A percentile compares a stretch with the other conserved stretches of the same genome.
Conservation (phyloP, 805 yeast genomes). For the Candida ponderosae region DNA sequence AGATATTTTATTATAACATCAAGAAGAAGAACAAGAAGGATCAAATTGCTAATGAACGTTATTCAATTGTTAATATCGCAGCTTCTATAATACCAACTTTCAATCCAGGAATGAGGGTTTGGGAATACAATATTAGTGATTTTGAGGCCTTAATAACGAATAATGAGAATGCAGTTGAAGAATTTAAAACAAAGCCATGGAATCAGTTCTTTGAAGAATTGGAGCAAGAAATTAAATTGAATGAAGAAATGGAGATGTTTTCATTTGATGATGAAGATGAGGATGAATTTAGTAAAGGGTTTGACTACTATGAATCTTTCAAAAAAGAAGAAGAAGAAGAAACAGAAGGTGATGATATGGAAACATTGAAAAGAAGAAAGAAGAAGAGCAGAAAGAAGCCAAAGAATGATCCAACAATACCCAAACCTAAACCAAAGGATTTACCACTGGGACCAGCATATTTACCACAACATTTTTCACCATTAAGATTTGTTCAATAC, state of each 20-base stretch:
- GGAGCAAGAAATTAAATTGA: slow-evolving; percentile 27
- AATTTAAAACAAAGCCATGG: slow-evolving; percentile 42
- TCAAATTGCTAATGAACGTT: slow-evolving; percentile 45
- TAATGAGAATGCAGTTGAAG: background rate
- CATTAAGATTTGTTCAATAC: slow-evolving; percentile 65
- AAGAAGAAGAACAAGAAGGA: slow-evolving; percentile 15
- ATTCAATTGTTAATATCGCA: slow-evolving; percentile 60
- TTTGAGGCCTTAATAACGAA: slow-evolving; percentile 18
- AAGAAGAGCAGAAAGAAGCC: slow-evolving; percentile 19
- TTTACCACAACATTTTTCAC: slow-evolving; percentile 62
- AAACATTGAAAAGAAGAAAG: slow-evolving; percentile 10
- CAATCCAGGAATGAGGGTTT: slow-evolving; percentile 74
- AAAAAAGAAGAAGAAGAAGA: slow-evolving; percentile 2
- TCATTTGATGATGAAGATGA: slow-evolving; percentile 6
- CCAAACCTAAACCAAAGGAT: slow-evolving; percentile 51
- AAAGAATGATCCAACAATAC: slow-evolving; percentile 46
- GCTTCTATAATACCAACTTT: slow-evolving; percentile 80
- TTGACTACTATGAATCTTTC: background rate
- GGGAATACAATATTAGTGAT: slow-evolving; percentile 76
- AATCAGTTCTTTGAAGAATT: slow-evolving; percentile 43
- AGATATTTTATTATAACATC: slow-evolving; percentile 36
- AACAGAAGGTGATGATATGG: slow-evolving; percentile 9
- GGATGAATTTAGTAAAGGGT: slow-evolving; percentile 5
- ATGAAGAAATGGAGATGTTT: slow-evolving; percentile 19
- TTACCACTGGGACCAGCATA: slow-evolving; percentile 70